These are phyloP conservation scores for Rubus idaeus DNA, from an alignment of 306 rosid genomes.

Conservation along the genomic window DNA sequence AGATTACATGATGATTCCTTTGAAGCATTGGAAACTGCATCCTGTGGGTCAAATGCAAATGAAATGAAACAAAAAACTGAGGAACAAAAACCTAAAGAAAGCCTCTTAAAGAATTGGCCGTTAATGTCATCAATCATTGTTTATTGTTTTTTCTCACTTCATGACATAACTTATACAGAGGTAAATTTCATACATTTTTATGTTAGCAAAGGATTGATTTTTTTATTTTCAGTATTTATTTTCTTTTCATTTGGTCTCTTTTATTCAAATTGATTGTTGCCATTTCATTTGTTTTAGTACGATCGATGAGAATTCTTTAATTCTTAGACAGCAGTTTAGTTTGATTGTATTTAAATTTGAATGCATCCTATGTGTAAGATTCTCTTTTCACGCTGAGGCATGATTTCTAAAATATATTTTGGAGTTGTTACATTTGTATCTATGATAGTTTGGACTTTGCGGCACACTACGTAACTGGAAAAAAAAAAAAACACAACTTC, in stretches of 20 bases:
- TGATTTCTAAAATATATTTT: neutral
- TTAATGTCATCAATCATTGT: constrained; percentile 74
- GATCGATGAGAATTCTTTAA: neutral
- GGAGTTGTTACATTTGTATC: neutral
- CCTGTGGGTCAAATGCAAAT: constrained; percentile 15
- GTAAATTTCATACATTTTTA: constrained; percentile 29
- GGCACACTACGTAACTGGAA: neutral
- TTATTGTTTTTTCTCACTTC: constrained; percentile 67
- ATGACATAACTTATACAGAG: constrained; percentile 83
- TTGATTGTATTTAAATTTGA: neutral
- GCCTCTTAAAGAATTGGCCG: constrained; percentile 76
- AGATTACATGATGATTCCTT: constrained; percentile 6
- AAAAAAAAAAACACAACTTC: neutral
- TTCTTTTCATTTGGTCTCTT: neutral
- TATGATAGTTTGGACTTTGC: neutral
- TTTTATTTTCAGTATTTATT: neutral
- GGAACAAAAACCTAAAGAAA: constrained; percentile 29
- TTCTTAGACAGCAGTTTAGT: neutral
- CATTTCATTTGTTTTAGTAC: neutral
- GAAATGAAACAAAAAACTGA: constrained; percentile 9
- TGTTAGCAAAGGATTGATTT: neutral
- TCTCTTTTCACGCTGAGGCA: neutral
- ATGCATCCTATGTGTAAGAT: neutral
- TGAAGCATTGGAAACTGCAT: constrained; percentile 54
- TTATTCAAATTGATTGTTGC: neutral